These are phyloP conservation scores for Aspergillus tanneri DNA, from an alignment of 2,329 filamentous ascomycete genomes.

Conservation along the genomic window DNA sequence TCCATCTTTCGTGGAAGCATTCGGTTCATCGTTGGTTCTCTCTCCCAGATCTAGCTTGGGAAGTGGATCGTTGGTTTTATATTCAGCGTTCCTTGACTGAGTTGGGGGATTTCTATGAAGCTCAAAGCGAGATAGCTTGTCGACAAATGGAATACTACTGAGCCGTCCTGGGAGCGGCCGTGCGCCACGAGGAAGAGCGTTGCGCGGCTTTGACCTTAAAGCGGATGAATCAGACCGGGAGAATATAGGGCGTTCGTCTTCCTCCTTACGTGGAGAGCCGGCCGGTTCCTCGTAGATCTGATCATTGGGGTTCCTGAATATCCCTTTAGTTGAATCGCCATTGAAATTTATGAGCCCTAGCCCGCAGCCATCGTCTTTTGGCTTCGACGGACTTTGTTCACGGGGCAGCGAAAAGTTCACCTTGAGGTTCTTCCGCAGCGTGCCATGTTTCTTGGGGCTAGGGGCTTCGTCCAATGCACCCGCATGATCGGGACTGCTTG, in stretches of 20 bases:
- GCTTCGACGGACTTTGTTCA: slow-evolving; percentile 24
- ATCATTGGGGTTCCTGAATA: slow-evolving; percentile 61
- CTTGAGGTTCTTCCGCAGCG: slow-evolving; percentile 36
- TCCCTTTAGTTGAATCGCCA: slow-evolving; percentile 45
- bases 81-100: slow-evolving; percentile 77
- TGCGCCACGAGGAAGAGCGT: slow-evolving; percentile 55
- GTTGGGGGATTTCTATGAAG: slow-evolving; percentile 81
- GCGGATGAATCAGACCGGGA: slow-evolving; percentile 44
- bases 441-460: slow-evolving; percentile 23
- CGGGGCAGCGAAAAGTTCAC: slow-evolving; percentile 42
- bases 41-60: slow-evolving; percentile 28
- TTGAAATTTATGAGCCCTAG: slow-evolving; percentile 34
- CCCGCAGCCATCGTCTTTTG: slow-evolving; percentile 17
- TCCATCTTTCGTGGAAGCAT: slow-evolving; percentile 67
- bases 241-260: slow-evolving; percentile 25
- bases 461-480: slow-evolving; percentile 6
- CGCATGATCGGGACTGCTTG: slow-evolving; percentile 8
- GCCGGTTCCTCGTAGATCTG: slow-evolving; percentile 84
- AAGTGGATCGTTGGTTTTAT: slow-evolving; percentile 64
- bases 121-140: slow-evolving; percentile 60
- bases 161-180: slow-evolving; percentile 46
- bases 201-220: slow-evolving; percentile 61
- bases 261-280: slow-evolving; percentile 35
- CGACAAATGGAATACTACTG: slow-evolving; percentile 45
- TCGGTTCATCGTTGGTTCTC: slow-evolving; percentile 37